phyloP scores from a whole-genome alignment of 805 yeast species.

The Pichia deserticola region DNA sequence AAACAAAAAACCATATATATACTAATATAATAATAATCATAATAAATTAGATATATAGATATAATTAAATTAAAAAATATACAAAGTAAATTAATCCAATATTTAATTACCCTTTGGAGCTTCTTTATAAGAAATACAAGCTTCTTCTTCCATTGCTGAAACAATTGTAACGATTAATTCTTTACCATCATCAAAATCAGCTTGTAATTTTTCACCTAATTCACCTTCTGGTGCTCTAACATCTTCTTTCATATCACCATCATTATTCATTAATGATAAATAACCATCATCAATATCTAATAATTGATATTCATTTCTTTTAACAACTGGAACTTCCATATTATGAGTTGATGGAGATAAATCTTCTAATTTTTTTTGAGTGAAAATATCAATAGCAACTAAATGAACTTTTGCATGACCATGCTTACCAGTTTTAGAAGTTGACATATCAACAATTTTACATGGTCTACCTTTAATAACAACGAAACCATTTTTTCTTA shows the following conservation, averaged over 20 bases:
- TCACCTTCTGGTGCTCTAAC: conserved; percentile 98
- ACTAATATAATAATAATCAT: too few species aligned
- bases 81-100: neutral
- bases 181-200: conserved; percentile 96
- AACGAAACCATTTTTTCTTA: conserved; percentile 99
- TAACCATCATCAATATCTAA: conserved; percentile 97
- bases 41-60: too few species aligned
- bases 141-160: conserved; percentile 99
- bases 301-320: conserved; percentile 93
- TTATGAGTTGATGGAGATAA: conserved; percentile 99
- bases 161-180: conserved; percentile 94
- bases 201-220: conserved; percentile 85
- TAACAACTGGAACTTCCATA: conserved; percentile 98
- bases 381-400: conserved; percentile 98
- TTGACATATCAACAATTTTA: conserved; percentile 99
- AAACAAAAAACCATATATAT: too few species aligned
- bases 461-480: conserved; percentile 99
- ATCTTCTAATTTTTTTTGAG: conserved; percentile 99
- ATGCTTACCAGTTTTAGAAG: conserved; percentile 99
- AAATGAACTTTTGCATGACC: conserved; percentile 99
- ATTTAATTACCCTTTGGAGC: conserved; percentile 63
- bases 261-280: conserved; percentile 93
- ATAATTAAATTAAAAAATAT: too few species aligned
- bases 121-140: conserved; percentile 97
- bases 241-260: conserved; percentile 99